Evolutionary conservation across 169 alveolate genomes (phyloP).

Genomic region (Plasmodium reichenowi): DNA sequence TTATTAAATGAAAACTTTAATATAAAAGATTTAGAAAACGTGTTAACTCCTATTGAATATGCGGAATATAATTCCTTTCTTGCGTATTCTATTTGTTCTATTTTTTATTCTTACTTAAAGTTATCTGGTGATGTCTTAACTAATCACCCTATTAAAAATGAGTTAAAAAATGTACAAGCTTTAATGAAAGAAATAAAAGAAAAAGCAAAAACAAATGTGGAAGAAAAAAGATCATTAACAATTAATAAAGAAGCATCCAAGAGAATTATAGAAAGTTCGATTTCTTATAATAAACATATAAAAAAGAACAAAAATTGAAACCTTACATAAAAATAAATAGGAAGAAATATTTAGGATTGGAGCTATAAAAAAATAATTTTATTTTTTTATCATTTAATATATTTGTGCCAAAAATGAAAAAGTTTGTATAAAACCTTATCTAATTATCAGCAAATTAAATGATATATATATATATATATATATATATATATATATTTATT

Average conservation of each 20-base stretch:
- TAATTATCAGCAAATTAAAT: too few species aligned
- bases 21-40: conserved; percentile 59
- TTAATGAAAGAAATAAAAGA: conserved; percentile 77
- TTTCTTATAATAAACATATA: conserved; percentile 75
- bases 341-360: background rate
- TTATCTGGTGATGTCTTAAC: conserved; percentile 57
- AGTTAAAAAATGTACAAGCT: conserved; percentile 56
- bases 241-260: conserved; percentile 75
- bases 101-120: conserved; percentile 75
- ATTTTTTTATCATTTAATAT: too few species aligned
- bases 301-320: conserved; percentile 53
- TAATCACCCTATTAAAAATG: conserved; percentile 69
- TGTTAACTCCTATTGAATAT: conserved; percentile 62
- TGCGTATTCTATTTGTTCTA: conserved; percentile 73
- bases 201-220: conserved; percentile 17
- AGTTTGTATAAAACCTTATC: too few species aligned
- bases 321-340: background rate
- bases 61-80: conserved; percentile 74
- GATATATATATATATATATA: too few species aligned
- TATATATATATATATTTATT: too few species aligned
- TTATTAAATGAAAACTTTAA: conserved; percentile 35
- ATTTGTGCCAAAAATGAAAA: too few species aligned
- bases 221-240: conserved; percentile 50
- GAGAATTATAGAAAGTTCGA: conserved; percentile 64
- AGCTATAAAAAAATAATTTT: too few species aligned